Base-by-base conservation (phyloP, 176 grass and related monocot genomes). In the Calamus simplicifolius region DNA sequence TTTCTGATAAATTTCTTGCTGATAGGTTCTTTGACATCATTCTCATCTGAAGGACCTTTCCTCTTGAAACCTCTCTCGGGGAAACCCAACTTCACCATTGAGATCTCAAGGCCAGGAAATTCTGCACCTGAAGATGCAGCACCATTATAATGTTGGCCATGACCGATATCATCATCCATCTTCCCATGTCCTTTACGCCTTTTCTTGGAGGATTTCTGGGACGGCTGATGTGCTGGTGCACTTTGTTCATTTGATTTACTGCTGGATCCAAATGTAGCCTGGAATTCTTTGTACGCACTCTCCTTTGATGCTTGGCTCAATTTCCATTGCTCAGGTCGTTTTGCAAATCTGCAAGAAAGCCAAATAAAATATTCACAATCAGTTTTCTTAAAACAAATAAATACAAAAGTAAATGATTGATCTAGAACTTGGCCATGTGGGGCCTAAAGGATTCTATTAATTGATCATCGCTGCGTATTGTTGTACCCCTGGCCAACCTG, bases 271-370 rank as follows among this genome's bases (percentile, higher is more conserved):
- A 91, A 97, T 67, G 81, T 65, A 3, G 52, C 67, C 63, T 92
- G 79, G 53, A 88, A 92, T 71, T 82, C 76, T 62, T 58, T 80
- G 29, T 81, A 86, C 4, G 84, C 83, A 60, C 69, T 76, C 80
- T 97, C 84, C 76, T 97, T 97, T 16, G 81, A 88, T 75, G 73
- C 75, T 78, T 79, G 93, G 19, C 59, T 77, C 17, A 72, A 53
- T 59, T 77, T 91, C 87, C 87, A 97, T 54, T 97, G 93, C 12
- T 97, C 78, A 26, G 87, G 93, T 51, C 82, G 59, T 81, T 87
- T 91, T 62, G 84, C 67, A 82, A 85, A 88, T 80, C 92, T 97
- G 65, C 50, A 64, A 21, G 5, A 3, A 68, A 68, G 21, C 6
- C 49, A 64, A 58, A 49, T 3, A 13, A 51, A 66, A 58, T 17